Evolutionary conservation across 2,329 filamentous ascomycete genomes (phyloP).

Genomic region (Fusarium goolgardi): DNA sequence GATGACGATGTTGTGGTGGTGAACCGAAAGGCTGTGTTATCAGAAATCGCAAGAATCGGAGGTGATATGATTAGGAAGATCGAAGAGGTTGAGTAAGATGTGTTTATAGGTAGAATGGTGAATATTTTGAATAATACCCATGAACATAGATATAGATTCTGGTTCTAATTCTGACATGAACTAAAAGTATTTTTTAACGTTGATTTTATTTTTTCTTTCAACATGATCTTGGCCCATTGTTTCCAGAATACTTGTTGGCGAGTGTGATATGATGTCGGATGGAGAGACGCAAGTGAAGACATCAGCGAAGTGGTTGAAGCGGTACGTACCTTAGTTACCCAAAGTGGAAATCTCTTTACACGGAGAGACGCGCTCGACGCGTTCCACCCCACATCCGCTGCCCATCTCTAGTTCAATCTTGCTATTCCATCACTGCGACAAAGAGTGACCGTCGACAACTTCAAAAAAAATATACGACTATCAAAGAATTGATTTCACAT

Average conservation of each 20-base stretch:
- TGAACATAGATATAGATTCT: slow-evolving; percentile 27
- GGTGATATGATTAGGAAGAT: slow-evolving; percentile 76
- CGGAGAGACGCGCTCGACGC: slow-evolving; percentile 43
- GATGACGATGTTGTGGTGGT: slow-evolving; percentile 66
- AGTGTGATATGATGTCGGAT: too few relatives aligned
- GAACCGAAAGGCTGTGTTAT: slow-evolving; percentile 74
- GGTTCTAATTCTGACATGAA: background rate
- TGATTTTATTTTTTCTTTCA: background rate
- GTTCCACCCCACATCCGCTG: slow-evolving; percentile 30
- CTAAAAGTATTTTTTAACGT: background rate
- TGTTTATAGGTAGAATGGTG: background rate
- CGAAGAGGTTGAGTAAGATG: slow-evolving; percentile 57
- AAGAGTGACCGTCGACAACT: slow-evolving; percentile 17
- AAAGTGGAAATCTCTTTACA: slow-evolving; percentile 43
- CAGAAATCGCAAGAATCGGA: slow-evolving; percentile 77
- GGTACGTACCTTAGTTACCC: slow-evolving; percentile 30
- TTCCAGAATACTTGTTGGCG: background rate
- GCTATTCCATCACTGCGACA: slow-evolving; percentile 41
- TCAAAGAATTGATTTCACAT: background rate
- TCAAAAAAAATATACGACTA: background rate
- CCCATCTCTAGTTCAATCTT: slow-evolving; percentile 15
- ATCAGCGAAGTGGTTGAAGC: background rate
- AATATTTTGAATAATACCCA: slow-evolving; percentile 28
- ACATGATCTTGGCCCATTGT: background rate
- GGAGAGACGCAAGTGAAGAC: background rate